These are phyloP conservation scores for Wickerhamiella bombiphila DNA, from an alignment of 805 yeast species.

Conservation along the genomic window DNA sequence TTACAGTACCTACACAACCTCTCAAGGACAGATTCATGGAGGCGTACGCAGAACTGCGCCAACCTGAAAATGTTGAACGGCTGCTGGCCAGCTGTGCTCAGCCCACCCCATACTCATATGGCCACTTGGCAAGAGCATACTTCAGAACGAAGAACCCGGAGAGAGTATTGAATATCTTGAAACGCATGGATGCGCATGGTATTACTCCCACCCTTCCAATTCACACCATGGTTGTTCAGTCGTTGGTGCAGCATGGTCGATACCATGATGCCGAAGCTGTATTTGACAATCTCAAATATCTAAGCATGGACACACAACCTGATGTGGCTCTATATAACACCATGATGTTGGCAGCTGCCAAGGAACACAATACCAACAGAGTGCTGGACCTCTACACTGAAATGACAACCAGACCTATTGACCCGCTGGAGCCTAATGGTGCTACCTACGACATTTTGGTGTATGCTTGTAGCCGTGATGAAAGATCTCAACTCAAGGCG, in stretches of 20 bases:
- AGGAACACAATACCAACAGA: slow-evolving; percentile 49
- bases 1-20: slow-evolving; percentile 10
- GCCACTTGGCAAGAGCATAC: slow-evolving; percentile 22
- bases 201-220: slow-evolving; percentile 22
- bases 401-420: slow-evolving; percentile 30
- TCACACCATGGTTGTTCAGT: slow-evolving; percentile 44
- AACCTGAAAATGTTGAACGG: slow-evolving; percentile 17
- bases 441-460: slow-evolving; percentile 44
- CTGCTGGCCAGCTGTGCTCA: slow-evolving; percentile 12
- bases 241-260: slow-evolving; percentile 38
- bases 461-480: slow-evolving; percentile 47
- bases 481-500: slow-evolving; percentile 37
- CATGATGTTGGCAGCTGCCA: slow-evolving; percentile 51
- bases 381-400: slow-evolving; percentile 68
- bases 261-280: slow-evolving; percentile 51
- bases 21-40: slow-evolving; percentile 20
- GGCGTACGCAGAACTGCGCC: slow-evolving; percentile 22
- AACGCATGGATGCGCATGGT: slow-evolving; percentile 16
- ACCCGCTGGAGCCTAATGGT: slow-evolving; percentile 28
- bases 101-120: slow-evolving; percentile 21
- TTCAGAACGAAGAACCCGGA: slow-evolving; percentile 17
- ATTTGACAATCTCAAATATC: slow-evolving; percentile 76
- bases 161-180: slow-evolving; percentile 13
- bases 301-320: slow-evolving; percentile 53
- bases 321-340: slow-evolving; percentile 53